phyloP scores from a whole-genome alignment of 768 basidiomycete species.

The Mrakia hoshinonis region DNA sequence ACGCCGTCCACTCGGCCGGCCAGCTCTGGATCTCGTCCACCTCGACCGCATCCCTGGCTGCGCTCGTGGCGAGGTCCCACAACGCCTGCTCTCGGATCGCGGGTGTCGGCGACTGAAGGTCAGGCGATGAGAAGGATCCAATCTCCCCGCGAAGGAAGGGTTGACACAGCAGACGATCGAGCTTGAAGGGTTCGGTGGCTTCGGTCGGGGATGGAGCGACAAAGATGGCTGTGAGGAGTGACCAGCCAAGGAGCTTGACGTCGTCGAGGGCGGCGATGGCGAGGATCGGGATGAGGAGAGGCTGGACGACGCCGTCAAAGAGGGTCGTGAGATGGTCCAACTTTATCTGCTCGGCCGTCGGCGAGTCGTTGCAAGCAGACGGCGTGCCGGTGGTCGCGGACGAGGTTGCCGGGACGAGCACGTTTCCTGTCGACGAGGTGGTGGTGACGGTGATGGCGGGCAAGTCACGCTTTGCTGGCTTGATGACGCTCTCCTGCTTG shows the following conservation, averaged over 20 bases:
- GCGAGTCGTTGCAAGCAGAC: neutral
- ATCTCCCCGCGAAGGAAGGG: slow-evolving; percentile 18
- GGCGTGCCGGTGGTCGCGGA: neutral
- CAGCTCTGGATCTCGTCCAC: slow-evolving; percentile 17
- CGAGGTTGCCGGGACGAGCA: slow-evolving; percentile 10
- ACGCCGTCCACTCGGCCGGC: slow-evolving; percentile 20
- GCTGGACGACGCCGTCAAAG: slow-evolving; percentile 20
- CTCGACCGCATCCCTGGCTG: neutral
- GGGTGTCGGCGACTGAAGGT: slow-evolving; percentile 6
- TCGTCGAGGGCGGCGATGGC: slow-evolving; percentile 13
- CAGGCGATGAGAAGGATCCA: slow-evolving; percentile 11
- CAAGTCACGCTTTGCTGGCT: neutral
- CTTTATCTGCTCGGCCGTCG: neutral
- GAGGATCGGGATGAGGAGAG: slow-evolving; percentile 7
- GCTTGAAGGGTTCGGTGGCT: neutral
- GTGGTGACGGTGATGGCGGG: slow-evolving; percentile 10
- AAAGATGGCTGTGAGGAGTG: slow-evolving; percentile 6
- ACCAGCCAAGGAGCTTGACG: slow-evolving; percentile 25
- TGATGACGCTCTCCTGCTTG: neutral
- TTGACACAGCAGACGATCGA: slow-evolving; percentile 22
- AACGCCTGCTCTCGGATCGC: slow-evolving; percentile 4
- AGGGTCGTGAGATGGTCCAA: slow-evolving; percentile 20
- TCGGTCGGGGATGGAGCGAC: neutral
- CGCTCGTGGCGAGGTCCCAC: neutral
- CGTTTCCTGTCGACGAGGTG: slow-evolving; percentile 13